Base-by-base conservation (phyloP, 306 rosid genomes). In the Acacia acuminata region DNA sequence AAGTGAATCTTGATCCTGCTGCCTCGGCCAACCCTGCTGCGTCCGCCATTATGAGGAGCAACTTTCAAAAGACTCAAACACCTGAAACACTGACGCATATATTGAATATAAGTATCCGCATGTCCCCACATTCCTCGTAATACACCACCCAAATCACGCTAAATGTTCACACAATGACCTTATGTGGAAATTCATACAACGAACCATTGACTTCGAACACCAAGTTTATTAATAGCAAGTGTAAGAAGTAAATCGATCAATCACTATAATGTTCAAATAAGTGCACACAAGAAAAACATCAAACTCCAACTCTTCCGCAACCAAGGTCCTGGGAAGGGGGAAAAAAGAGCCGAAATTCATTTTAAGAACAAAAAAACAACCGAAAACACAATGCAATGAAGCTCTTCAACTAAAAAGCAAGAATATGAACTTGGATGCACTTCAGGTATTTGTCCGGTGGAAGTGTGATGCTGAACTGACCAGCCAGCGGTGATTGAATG, bases 1-100 rank as follows among this genome's bases (percentile, higher is more conserved):
- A 85, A 85, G 87, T 85, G 83, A 96, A 96, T 71, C 99, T 94
- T 11, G 98, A 84, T 71, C 97, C 98, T 6, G 97, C 85, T 70
- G 95, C 97, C 88, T 96, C 97, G 30, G 85, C 77, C 34, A 96
- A 86, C 83, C 86, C 92, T 34, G 92, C 94, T 47, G 87, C 87
- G 48, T 96, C 99, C 69, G 87, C 96, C 99, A 96, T 96, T 81
- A 81, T 84, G 42, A 44, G 36, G 48, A 79, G 77, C 79, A 84
- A 90, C 73, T 56, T 40, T 88, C 69, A 87, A 17, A 51, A 38
- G 82, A 77, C 80, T 82, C 83, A 79, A 77, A 42, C 78, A 81
- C 61, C 86, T 81, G 88, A 73, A 74, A 85, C 71, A 75, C 81
- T 61, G 48, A 60, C 50, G 51, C 34, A 60, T 67, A 68, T 61